phyloP scores from a whole-genome alignment of 164 flowering plant species.

The Nymphaea thermarum region DNA sequence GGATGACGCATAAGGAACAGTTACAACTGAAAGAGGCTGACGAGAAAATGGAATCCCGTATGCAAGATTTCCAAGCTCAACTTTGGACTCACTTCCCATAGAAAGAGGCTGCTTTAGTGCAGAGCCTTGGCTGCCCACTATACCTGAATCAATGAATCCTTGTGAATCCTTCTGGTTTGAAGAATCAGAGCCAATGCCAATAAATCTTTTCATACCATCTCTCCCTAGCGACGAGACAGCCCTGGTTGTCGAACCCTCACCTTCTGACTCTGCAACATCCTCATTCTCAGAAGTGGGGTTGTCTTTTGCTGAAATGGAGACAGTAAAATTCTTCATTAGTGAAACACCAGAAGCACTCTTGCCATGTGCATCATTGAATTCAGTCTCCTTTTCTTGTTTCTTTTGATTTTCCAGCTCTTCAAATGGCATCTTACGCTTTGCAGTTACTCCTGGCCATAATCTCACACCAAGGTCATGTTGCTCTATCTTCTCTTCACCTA shows the following conservation, averaged over 20 bases:
- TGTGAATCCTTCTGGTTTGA: constrained; percentile 25
- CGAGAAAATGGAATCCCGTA: constrained; percentile 30
- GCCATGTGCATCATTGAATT: constrained; percentile 27
- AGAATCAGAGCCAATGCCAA: constrained; percentile 25
- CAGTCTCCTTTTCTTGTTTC: constrained; percentile 47
- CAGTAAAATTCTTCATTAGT: constrained; percentile 30
- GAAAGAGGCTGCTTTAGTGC: constrained; percentile 25
- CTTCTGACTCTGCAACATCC: constrained; percentile 90
- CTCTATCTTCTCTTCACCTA: constrained; percentile 29
- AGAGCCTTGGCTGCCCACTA: constrained; percentile 21
- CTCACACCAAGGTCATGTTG: constrained; percentile 10
- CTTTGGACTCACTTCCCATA: constrained; percentile 30
- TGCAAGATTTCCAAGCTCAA: constrained; percentile 17
- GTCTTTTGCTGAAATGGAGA: constrained; percentile 68
- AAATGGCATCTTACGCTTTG: constrained; percentile 48
- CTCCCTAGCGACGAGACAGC: constrained; percentile 25
- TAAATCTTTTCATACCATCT: constrained; percentile 28
- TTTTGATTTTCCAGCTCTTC: constrained; percentile 44
- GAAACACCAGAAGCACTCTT: constrained; percentile 10
- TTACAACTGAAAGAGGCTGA: constrained; percentile 27
- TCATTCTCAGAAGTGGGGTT: constrained; percentile 82
- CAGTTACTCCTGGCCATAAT: constrained; percentile 21
- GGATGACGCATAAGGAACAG: constrained; percentile 29
- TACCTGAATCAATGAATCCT: constrained; percentile 20
- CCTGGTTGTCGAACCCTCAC: constrained; percentile 59